Evolutionary conservation across 495 filamentous ascomycete species (phyloP), one percentile per base, ranked within the genome.

Genomic region (Symbiotaphrina buchneri): DNA sequence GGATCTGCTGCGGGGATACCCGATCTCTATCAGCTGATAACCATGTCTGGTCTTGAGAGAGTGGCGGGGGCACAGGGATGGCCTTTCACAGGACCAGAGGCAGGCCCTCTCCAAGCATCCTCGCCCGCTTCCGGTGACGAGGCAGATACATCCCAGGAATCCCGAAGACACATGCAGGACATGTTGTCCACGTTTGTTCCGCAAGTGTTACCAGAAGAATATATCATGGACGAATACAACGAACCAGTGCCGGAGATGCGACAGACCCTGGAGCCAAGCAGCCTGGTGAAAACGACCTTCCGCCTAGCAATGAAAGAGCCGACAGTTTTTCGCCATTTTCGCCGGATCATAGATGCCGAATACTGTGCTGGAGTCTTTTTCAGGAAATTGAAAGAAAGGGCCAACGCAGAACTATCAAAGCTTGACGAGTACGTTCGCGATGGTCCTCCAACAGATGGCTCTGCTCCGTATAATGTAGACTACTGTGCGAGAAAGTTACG

Each of bases 241-340:
- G 42, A 13, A 18, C 38, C 4, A 41, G 46, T 6, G 53, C 50
- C 15, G 41, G 51, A 14, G 55, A 60, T 38, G 47, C 57, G 24
- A 54, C 55, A 36, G 51, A 60, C 10, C 52, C 61, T 6, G 17
- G n/a, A 18, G 8, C 58, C 57, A 33, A 54, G 52, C 2, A 55
- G 60, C 31, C 49, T 63, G n/a, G 54, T 56, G 31, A 53, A 52
- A 11, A 66, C 61, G 1, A 48, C 63, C 26, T 64, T 62, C 41
- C 47, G 55, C 5, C 51, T 65, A 0, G 58, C 58, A 5, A 48
- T 62, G 3, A 49, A 56, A 33, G 56, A 64, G 30, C 48, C 59
- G 20, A 41, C 46, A 13, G 49, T 63, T 30, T 61, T 50, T 35
- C 40, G 38, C 18, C 55, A 49, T 33, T 46, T 66, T 8, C 57